Evolutionary conservation across 495 filamentous ascomycete species (phyloP).

Genomic region (Neurospora sp.): DNA sequence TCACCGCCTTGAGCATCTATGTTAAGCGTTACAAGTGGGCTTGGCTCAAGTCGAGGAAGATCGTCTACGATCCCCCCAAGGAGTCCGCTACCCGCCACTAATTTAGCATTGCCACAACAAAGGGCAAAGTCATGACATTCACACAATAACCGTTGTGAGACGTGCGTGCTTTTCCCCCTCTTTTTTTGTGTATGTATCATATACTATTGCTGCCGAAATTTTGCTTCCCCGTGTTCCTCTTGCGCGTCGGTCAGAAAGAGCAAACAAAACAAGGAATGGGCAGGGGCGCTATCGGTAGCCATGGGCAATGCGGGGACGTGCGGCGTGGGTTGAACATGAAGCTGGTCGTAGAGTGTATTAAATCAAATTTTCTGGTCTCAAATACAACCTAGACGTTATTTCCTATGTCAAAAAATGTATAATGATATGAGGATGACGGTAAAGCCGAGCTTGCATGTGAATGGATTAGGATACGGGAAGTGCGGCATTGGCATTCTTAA

Average conservation of each 20-base stretch:
- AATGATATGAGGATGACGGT: neutral
- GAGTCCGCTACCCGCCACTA: constrained; percentile 23
- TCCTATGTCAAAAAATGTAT: neutral
- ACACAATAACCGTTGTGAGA: neutral
- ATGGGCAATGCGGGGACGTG: neutral
- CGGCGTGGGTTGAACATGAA: constrained; percentile 7
- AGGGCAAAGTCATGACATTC: neutral
- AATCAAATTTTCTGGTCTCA: constrained; percentile 27
- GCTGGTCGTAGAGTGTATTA: constrained; percentile 22
- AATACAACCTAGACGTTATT: constrained; percentile 22
- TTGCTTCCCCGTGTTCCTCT: constrained; percentile 28
- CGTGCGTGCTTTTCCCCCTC: constrained; percentile 12
- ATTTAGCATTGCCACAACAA: constrained; percentile 5
- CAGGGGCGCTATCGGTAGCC: constrained; percentile 2
- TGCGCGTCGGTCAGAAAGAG: constrained; percentile 24
- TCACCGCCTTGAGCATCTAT: constrained; percentile 87
- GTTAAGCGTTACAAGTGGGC: constrained; percentile 99
- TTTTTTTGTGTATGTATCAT: constrained; percentile 30
- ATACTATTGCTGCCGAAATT: constrained; percentile 17
- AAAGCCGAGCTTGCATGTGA: neutral
- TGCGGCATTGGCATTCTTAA: neutral
- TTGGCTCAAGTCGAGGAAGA: constrained; percentile 86
- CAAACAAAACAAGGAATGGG: constrained; percentile 6
- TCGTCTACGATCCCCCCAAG: constrained; percentile 76
- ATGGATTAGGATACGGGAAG: neutral